These are phyloP conservation scores for Neoascochyta sp. DNA, from an alignment of 2,329 filamentous ascomycete genomes.

Conservation along the genomic window DNA sequence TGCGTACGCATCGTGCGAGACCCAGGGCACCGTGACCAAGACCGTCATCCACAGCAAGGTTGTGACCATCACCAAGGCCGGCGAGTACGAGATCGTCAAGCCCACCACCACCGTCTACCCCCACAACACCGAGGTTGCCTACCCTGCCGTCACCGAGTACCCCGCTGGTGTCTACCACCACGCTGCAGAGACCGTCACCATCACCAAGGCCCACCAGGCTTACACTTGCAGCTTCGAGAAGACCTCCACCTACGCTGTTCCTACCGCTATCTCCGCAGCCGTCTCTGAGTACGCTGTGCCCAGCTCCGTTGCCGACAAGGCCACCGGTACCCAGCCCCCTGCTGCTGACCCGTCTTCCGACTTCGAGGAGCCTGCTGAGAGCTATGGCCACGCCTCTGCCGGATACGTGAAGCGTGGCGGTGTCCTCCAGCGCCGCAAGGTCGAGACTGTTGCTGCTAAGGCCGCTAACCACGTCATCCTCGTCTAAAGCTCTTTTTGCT, in stretches of 20 bases:
- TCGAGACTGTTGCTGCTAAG: not conserved
- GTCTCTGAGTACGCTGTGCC: no score
- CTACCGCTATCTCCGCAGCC: no score
- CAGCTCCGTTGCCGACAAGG: no score
- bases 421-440: constrained; percentile 7
- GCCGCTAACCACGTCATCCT: no score
- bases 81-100: constrained; percentile 31
- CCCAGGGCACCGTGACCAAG: constrained; percentile 16
- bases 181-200: constrained; percentile 27
- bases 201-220: constrained; percentile 27
- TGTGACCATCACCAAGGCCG: constrained; percentile 19
- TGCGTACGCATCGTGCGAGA: constrained; percentile 23
- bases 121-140: constrained; percentile 24
- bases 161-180: constrained; percentile 28
- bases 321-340: no score
- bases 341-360: constrained; percentile 12
- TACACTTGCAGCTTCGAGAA: constrained; percentile 30
- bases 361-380: constrained; percentile 6
- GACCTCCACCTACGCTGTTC: constrained; percentile 17
- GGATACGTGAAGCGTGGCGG: constrained; percentile 10
- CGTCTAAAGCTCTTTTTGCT: no score
- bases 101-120: constrained; percentile 32
- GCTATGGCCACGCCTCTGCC: constrained; percentile 5
- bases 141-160: constrained; percentile 22
- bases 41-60: constrained; percentile 24